Evolutionary conservation across 805 yeast genomes (phyloP).

Genomic region (Yamadazyma phyllophila): DNA sequence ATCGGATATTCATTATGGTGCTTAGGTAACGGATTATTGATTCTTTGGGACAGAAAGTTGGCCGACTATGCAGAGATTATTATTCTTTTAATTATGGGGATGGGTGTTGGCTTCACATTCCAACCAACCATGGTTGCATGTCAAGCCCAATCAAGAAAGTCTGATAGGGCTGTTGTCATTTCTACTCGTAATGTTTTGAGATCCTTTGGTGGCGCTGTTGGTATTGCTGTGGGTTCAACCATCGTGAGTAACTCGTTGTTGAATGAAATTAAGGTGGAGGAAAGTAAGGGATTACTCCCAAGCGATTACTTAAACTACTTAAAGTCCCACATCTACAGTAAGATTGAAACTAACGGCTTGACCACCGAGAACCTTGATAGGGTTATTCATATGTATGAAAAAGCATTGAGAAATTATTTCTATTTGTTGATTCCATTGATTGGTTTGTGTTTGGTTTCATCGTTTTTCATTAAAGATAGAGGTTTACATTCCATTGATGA

Average conservation of each 20-base stretch:
- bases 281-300: slow-evolving; percentile 8
- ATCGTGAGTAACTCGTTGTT: slow-evolving; percentile 36
- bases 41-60: slow-evolving; percentile 27
- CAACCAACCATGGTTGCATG: slow-evolving; percentile 59
- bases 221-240: slow-evolving; percentile 48
- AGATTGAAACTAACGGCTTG: slow-evolving; percentile 21
- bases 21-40: slow-evolving; percentile 39
- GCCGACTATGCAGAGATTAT: slow-evolving; percentile 31
- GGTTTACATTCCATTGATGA: slow-evolving; percentile 41
- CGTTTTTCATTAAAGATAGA: slow-evolving; percentile 31
- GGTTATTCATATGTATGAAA: slow-evolving; percentile 31
- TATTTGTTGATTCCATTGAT: slow-evolving; percentile 36
- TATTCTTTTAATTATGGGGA: slow-evolving; percentile 19
- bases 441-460: slow-evolving; percentile 29
- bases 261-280: slow-evolving; percentile 16
- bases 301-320: slow-evolving; percentile 20
- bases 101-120: slow-evolving; percentile 51
- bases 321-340: slow-evolving; percentile 22
- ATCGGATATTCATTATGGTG: slow-evolving; percentile 45
- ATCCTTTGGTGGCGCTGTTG: slow-evolving; percentile 62
- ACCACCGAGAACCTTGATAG: slow-evolving; percentile 16
- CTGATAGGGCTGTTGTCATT: slow-evolving; percentile 59
- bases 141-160: slow-evolving; percentile 49
- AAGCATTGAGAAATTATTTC: slow-evolving; percentile 31
- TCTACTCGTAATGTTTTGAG: slow-evolving; percentile 55